Evolutionary conservation across 2,329 filamentous ascomycete species (phyloP), one percentile per base, ranked within the genome.

Genomic region (Remersonia thermophila): DNA sequence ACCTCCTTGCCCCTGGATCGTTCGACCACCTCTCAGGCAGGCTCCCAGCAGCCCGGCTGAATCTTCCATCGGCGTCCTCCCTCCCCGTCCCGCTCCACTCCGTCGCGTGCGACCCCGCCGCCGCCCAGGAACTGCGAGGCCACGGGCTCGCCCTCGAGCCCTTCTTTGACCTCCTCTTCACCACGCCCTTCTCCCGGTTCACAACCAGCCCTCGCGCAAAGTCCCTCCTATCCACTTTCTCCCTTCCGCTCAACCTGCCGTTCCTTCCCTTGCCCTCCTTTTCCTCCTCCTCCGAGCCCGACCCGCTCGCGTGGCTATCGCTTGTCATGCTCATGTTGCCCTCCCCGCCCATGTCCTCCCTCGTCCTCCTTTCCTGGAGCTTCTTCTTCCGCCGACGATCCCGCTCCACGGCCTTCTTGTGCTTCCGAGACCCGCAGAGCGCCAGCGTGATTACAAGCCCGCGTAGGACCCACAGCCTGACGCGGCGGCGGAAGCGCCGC

Each of bases 351-450:
- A 4, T n/a, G 9, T 30, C 28, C 33, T 14, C 29, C 26, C 15
- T 35, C 17, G 3, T 17, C 32, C 28, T 14, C 16, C 14, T 23
- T 16, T 33, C n/a, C 29, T 16, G 15, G 7, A 3, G 13, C 17
- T 14, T 27, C 30, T 27, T 27, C 17, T 32, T 20, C 31, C 18
- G 20, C 17, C 32, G 29, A 6, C 20, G 30, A 17, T 38, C 23
- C 27, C 20, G 34, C 3, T 7, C 31, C 28, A 27, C 17, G 13
- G 32, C 32, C 11, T 20, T 3, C 8, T 16, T 18, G n/a, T 38
- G 32, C 36, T 35, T 34, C 15, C 20, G 23, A 3, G 36, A 39
- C 16, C 37, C 37, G 11, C 27, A 29, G 8, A 14, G 36, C 16
- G 33, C 33, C 26, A 39, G 25, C 11, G 35, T 16, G 7, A 16